Conservation (phyloP, 345 rosid species). For the Mercurialis annua region DNA sequence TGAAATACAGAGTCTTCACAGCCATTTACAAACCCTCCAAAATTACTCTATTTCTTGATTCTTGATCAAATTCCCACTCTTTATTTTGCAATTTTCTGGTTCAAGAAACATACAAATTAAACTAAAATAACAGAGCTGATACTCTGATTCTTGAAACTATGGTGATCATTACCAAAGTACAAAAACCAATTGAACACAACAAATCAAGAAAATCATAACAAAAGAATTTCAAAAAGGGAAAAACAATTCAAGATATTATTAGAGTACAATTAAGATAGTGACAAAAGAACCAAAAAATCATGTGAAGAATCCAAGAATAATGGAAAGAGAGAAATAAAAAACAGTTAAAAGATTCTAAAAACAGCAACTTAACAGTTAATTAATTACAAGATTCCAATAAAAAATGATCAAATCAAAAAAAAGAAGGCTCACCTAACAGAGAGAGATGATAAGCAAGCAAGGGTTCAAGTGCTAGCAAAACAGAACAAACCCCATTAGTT, state of each 20-base stretch:
- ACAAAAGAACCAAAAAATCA: neutral
- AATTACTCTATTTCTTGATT: conserved; percentile 12
- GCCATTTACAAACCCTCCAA: conserved; percentile 44
- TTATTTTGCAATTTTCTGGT: neutral
- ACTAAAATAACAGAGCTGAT: neutral
- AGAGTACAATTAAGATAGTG: neutral
- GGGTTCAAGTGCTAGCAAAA: conserved; percentile 23
- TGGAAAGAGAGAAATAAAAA: neutral
- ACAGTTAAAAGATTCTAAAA: conserved; percentile 8
- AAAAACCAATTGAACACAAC: neutral
- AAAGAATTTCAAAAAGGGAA: neutral
- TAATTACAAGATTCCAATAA: neutral
- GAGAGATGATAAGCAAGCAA: no score
- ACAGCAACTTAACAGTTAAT: neutral
- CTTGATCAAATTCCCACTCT: conserved; percentile 8
- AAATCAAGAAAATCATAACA: neutral
- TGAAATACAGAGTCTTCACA: conserved; percentile 64
- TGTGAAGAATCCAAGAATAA: neutral
- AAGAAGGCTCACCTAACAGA: conserved; percentile 8
- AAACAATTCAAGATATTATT: neutral
- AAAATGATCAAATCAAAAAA: neutral
- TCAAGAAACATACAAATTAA: neutral
- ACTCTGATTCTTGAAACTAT: neutral
- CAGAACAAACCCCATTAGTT: conserved; percentile 49
- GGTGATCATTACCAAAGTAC: neutral